Evolutionary conservation across 2,329 filamentous ascomycete species (phyloP).

Genomic region (Cytospora mali): DNA sequence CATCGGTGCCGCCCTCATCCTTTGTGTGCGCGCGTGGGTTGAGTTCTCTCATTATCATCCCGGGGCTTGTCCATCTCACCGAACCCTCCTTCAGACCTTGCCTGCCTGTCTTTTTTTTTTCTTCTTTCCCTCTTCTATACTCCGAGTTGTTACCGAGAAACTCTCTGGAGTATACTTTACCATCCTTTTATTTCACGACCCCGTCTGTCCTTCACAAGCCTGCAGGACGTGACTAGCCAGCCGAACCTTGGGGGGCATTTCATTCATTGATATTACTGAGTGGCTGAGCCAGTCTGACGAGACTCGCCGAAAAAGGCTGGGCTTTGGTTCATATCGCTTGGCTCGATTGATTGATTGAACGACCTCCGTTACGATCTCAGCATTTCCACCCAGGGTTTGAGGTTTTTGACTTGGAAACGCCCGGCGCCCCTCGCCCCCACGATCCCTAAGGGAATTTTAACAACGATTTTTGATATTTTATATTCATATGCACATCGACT

Average conservation of each 20-base stretch:
- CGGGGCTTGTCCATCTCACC: background rate
- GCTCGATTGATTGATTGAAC: conserved; percentile 11
- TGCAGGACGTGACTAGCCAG: conserved; percentile 5
- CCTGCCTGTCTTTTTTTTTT: background rate
- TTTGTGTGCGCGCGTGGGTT: background rate
- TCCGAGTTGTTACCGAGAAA: background rate
- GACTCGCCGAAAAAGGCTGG: conserved; percentile 17
- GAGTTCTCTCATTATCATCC: background rate
- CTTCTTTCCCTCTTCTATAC: background rate
- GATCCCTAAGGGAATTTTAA: background rate
- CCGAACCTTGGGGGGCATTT: background rate
- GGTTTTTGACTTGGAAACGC: background rate
- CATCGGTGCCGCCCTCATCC: background rate
- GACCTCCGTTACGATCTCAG: conserved; percentile 13
- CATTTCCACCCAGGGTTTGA: background rate
- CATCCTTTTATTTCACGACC: background rate
- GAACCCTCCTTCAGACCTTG: background rate
- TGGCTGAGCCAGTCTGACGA: conserved; percentile 24
- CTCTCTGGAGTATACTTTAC: background rate
- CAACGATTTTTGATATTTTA: background rate
- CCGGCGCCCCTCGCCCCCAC: background rate
- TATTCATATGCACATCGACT: background rate
- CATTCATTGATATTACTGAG: conserved; percentile 13
- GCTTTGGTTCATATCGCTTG: conserved; percentile 16
- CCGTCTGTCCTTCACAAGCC: background rate